These are phyloP conservation scores for Hericium erinaceus DNA, from an alignment of 768 basidiomycete species.

Conservation along the genomic window DNA sequence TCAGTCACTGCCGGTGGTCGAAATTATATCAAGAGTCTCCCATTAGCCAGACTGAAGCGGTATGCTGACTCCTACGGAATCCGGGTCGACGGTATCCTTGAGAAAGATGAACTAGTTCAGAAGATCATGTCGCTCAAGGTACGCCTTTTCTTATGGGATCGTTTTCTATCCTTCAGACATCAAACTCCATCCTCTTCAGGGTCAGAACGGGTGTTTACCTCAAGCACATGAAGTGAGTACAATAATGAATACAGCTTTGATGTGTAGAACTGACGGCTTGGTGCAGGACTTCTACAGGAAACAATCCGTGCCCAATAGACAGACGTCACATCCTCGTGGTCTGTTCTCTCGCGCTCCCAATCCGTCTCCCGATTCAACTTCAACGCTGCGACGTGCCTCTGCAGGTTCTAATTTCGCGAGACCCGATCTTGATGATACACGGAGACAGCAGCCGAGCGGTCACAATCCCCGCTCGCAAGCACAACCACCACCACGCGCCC, in stretches of 20 bases:
- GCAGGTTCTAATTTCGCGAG: slow-evolving; percentile 13
- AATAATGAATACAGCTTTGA: slow-evolving; percentile 33
- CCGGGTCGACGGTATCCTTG: slow-evolving; percentile 48
- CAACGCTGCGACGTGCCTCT: slow-evolving; percentile 15
- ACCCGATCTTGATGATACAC: slow-evolving; percentile 19
- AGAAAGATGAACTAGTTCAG: slow-evolving; percentile 75
- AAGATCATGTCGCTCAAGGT: slow-evolving; percentile 45
- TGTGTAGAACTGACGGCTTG: neutral
- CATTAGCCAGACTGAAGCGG: slow-evolving; percentile 54
- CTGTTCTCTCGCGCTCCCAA: slow-evolving; percentile 35
- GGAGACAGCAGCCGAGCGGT: slow-evolving; percentile 16
- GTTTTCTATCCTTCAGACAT: too few species aligned
- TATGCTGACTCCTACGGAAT: slow-evolving; percentile 69
- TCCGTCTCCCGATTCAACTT: slow-evolving; percentile 15
- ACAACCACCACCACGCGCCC: neutral
- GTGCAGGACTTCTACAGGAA: slow-evolving; percentile 48
- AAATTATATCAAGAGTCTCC: slow-evolving; percentile 42
- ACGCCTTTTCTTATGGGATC: neutral
- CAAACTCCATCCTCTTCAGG: too few species aligned
- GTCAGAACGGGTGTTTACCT: too few species aligned
- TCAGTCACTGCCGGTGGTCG: slow-evolving; percentile 64
- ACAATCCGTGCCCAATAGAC: slow-evolving; percentile 47
- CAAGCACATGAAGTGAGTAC: neutral
- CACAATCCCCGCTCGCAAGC: slow-evolving; percentile 9
- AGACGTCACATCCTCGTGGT: slow-evolving; percentile 23